phyloP scores from a whole-genome alignment of 441 rosid species.

The Pelargonium australe region DNA sequence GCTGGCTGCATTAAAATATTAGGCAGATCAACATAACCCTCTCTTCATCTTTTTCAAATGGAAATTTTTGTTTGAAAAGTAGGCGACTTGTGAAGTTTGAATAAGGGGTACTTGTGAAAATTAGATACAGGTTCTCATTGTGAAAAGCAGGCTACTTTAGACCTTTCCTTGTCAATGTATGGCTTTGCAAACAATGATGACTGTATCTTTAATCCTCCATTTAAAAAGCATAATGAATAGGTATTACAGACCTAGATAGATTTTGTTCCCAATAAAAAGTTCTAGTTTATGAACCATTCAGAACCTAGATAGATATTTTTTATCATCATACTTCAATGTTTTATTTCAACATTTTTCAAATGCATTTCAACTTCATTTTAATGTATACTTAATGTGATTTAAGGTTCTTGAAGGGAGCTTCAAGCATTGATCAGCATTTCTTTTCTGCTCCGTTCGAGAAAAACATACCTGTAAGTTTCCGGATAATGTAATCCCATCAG shows the following conservation, averaged over 20 bases:
- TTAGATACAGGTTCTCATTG: too few relatives aligned
- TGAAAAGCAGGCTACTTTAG: not conserved
- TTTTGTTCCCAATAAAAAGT: not conserved
- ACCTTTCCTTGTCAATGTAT: not conserved
- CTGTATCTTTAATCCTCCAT: not conserved
- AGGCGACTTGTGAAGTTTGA: not conserved
- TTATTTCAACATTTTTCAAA: slow-evolving; percentile 6
- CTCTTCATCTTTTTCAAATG: not conserved
- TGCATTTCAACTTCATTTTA: slow-evolving; percentile 6
- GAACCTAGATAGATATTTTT: not conserved
- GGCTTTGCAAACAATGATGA: not conserved
- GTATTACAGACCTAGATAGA: not conserved
- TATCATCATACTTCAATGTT: not conserved
- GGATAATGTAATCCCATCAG: slow-evolving; percentile 10
- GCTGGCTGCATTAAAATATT: not conserved
- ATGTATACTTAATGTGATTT: slow-evolving; percentile 15
- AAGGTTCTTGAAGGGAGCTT: slow-evolving; percentile 90
- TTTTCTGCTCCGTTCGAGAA: slow-evolving; percentile 60
- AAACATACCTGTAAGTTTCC: slow-evolving; percentile 73
- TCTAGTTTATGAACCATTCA: slow-evolving; percentile 4
- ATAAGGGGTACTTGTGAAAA: too few relatives aligned
- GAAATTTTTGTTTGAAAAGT: not conserved
- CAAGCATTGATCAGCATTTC: slow-evolving; percentile 86
- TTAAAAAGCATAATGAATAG: not conserved
- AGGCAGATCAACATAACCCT: not conserved